A percentile compares a stretch with the other conserved stretches of the same genome.
These are phyloP conservation scores for Sclerotiophoma versabilis DNA, from an alignment of 2,329 filamentous ascomycete genomes.

Conservation along the genomic window DNA sequence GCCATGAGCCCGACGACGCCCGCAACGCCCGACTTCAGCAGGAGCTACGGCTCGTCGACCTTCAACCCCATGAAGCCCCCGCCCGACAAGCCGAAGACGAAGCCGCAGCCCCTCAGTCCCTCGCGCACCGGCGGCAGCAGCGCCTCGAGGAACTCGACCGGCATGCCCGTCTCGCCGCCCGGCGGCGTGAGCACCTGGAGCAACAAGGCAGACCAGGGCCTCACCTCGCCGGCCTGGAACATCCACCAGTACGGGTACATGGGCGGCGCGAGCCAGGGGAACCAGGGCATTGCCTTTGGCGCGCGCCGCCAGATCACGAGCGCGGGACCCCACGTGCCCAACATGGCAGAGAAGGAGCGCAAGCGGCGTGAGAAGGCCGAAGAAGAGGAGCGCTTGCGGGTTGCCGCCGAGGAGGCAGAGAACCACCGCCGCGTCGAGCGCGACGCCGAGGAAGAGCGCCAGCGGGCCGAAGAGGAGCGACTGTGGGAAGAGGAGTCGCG, in stretches of 20 bases:
- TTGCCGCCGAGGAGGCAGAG: slow-evolving; percentile 62
- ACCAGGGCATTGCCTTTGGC: slow-evolving; percentile 91
- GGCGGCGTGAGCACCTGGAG: slow-evolving; percentile 87
- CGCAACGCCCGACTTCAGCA: slow-evolving; percentile 37
- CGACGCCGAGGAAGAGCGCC: slow-evolving; percentile 69
- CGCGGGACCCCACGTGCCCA: slow-evolving; percentile 79
- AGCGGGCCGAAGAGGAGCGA: slow-evolving; percentile 68
- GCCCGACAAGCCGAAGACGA: slow-evolving; percentile 32
- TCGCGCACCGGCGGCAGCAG: slow-evolving; percentile 62
- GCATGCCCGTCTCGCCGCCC: slow-evolving; percentile 53
- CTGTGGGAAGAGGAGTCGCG: slow-evolving; percentile 71
- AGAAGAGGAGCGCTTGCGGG: slow-evolving; percentile 61
- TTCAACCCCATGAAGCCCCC: slow-evolving; percentile 54
- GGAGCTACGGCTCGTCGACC: slow-evolving; percentile 53
- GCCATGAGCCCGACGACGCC: slow-evolving; percentile 34
- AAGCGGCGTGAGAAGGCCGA: slow-evolving; percentile 62
- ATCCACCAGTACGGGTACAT: slow-evolving; percentile 97
- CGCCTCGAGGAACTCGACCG: slow-evolving; percentile 63
- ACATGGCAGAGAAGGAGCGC: slow-evolving; percentile 83
- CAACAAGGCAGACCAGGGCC: slow-evolving; percentile 79
- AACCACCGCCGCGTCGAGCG: slow-evolving; percentile 56
- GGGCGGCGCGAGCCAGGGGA: slow-evolving; percentile 95
- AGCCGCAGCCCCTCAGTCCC: slow-evolving; percentile 52
- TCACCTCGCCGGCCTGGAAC: slow-evolving; percentile 92
- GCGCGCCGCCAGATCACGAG: slow-evolving; percentile 91